phyloP scores from a whole-genome alignment of 192 early-diverging fungal genomes.

The Gaertneriomyces semiglobifer region DNA sequence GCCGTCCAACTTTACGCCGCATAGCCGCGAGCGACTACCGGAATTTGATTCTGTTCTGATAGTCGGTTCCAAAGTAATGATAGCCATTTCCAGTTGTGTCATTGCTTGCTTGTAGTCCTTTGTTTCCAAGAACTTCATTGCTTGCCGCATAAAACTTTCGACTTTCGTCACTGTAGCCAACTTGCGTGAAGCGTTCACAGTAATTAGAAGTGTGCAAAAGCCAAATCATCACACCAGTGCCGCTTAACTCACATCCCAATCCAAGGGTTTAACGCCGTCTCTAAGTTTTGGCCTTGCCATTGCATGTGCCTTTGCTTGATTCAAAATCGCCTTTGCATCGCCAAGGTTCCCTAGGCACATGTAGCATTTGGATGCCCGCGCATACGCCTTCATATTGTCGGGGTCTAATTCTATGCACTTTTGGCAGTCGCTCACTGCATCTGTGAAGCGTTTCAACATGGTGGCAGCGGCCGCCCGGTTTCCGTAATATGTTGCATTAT shows the following conservation, averaged over 20 bases:
- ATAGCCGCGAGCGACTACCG: conserved; percentile 2
- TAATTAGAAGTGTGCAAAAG: not conserved
- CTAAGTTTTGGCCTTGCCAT: conserved; percentile 1
- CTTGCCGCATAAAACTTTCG: conserved; percentile 19
- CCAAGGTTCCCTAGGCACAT: conserved; percentile 65
- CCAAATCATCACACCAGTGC: not conserved
- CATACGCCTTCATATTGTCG: conserved; percentile 58
- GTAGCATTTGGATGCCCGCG: conserved; percentile 70
- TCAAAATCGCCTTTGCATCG: conserved; percentile 45
- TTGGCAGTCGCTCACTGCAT: conserved; percentile 63
- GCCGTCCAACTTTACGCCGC: conserved; percentile 32
- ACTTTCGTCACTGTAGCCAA: conserved; percentile 18
- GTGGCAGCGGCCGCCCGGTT: conserved; percentile 79
- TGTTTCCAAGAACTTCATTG: conserved; percentile 4
- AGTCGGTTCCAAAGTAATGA: conserved; percentile 40
- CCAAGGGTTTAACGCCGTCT: not conserved
- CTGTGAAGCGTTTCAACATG: conserved; percentile 60
- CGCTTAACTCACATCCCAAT: conserved; percentile 3
- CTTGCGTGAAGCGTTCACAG: conserved; percentile 1
- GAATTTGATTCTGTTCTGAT: conserved; percentile 11
- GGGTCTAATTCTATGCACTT: conserved; percentile 58
- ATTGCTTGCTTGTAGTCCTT: conserved; percentile 26
- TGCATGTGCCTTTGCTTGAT: conserved; percentile 30
- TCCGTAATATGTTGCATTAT: conserved; percentile 62
- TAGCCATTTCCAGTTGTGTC: conserved; percentile 39